Conservation (phyloP, 1,139 yeast genomes). For the Yamadazyma conglobata region DNA sequence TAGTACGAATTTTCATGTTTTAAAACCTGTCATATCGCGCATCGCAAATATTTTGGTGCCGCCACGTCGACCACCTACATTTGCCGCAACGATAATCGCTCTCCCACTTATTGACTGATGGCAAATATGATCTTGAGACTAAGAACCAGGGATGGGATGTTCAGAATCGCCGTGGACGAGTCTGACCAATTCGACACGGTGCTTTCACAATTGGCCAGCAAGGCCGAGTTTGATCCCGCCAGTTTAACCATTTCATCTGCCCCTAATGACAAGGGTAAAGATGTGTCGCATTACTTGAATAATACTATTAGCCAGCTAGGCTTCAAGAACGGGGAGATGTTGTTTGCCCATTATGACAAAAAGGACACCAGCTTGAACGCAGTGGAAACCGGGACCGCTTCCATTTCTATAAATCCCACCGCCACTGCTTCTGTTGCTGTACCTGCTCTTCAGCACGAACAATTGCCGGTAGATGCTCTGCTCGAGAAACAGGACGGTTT, state of each 20-base stretch:
- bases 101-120: too few species aligned
- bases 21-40: too few species aligned
- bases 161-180: slow-evolving; percentile 56
- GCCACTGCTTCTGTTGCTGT: slow-evolving; percentile 6
- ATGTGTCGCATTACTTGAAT: slow-evolving; percentile 41
- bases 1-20: slow-evolving; percentile 45
- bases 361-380: slow-evolving; percentile 9
- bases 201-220: slow-evolving; percentile 38
- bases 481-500: slow-evolving; percentile 70
- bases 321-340: slow-evolving; percentile 78
- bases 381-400: slow-evolving; percentile 13
- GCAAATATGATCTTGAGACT: slow-evolving; percentile 54
- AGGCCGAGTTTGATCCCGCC: slow-evolving; percentile 32
- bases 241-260: slow-evolving; percentile 38
- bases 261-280: slow-evolving; percentile 50
- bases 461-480: slow-evolving; percentile 58
- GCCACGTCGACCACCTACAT: too few species aligned
- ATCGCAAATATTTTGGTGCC: too few species aligned
- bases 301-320: slow-evolving; percentile 52
- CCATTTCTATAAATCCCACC: slow-evolving; percentile 8
- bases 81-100: too few species aligned
- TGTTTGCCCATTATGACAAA: slow-evolving; percentile 52
- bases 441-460: slow-evolving; percentile 8
- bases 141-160: slow-evolving; percentile 80
- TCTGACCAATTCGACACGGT: slow-evolving; percentile 47